A percentile compares a stretch with the other conserved stretches of the same genome.
phyloP scores from a whole-genome alignment of 202 grass and related monocot species.

The Schoenoplectus triqueter region DNA sequence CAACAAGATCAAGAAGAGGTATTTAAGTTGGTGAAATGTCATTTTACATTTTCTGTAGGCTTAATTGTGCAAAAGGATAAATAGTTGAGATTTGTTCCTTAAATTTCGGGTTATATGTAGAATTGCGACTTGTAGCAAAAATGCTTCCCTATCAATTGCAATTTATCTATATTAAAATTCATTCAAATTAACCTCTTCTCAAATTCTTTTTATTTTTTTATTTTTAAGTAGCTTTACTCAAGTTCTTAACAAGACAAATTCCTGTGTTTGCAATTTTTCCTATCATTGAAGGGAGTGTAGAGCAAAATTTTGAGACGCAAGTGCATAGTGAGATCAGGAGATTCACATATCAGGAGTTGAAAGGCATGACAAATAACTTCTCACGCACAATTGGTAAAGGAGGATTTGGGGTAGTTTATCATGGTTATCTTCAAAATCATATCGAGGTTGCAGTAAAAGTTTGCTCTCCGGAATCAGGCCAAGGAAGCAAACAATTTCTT shows the following conservation, averaged over 20 bases:
- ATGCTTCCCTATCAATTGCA: neutral
- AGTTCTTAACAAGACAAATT: neutral
- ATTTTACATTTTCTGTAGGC: neutral
- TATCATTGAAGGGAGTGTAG: neutral
- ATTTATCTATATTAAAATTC: neutral
- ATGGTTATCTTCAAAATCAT: slow-evolving; percentile 38
- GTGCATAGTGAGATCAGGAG: slow-evolving; percentile 4
- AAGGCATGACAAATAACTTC: slow-evolving; percentile 37
- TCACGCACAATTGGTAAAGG: slow-evolving; percentile 37
- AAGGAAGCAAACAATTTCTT: slow-evolving; percentile 42
- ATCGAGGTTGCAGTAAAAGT: slow-evolving; percentile 44
- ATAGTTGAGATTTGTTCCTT: neutral
- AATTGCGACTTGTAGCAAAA: neutral
- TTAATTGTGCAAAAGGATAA: neutral
- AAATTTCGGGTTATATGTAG: neutral
- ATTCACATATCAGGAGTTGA: slow-evolving; percentile 39
- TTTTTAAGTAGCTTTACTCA: neutral
- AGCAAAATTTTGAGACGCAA: neutral
- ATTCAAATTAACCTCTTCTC: no score
- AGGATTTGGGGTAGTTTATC: slow-evolving; percentile 45
- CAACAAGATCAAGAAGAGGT: neutral
- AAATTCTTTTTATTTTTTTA: no score
- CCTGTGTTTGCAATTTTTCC: neutral
- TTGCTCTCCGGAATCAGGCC: slow-evolving; percentile 31
- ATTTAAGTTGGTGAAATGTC: neutral